Percentiles rank a stretch among this genome's conserved stretches.
phyloP scores from a whole-genome alignment of 1,284 basidiomycete species.

The Stygiomarasmius scandens region DNA sequence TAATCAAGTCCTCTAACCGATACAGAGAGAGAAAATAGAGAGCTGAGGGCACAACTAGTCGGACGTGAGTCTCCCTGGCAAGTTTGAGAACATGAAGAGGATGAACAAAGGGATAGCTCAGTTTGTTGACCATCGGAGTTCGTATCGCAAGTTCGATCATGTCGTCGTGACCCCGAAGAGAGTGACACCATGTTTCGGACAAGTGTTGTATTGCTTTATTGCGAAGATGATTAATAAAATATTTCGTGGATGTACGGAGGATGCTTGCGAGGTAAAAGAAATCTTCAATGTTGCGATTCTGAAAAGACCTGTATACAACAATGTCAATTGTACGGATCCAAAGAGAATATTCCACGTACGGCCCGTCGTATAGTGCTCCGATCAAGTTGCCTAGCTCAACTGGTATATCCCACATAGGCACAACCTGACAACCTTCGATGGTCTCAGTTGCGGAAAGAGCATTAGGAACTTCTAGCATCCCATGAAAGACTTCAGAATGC shows the following conservation, averaged over 20 bases:
- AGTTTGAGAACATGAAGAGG: constrained; percentile 63
- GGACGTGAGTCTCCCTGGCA: constrained; percentile 53
- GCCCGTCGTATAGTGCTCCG: constrained; percentile 58
- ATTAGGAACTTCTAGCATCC: constrained; percentile 59
- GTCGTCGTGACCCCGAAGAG: constrained; percentile 55
- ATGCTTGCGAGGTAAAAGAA: constrained; percentile 58
- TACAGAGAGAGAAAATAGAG: constrained; percentile 65
- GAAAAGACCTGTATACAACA: constrained; percentile 31
- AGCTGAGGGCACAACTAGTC: constrained; percentile 51
- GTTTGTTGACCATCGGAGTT: constrained; percentile 42
- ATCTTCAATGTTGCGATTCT: constrained; percentile 45
- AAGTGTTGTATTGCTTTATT: constrained; percentile 51
- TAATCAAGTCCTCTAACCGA: constrained; percentile 49
- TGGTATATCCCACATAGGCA: constrained; percentile 56
- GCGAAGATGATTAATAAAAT: constrained; percentile 53
- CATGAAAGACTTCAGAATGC: constrained; percentile 61
- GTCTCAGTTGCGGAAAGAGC: constrained; percentile 37
- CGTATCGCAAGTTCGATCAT: constrained; percentile 55
- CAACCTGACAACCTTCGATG: constrained; percentile 51
- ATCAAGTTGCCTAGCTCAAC: constrained; percentile 56
- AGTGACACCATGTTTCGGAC: constrained; percentile 53
- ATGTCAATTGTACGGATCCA: background rate
- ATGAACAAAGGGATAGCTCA: constrained; percentile 61
- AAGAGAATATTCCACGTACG: constrained; percentile 39
- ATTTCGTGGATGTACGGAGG: constrained; percentile 60